Evolutionary conservation across 371 early-diverging fungal species (phyloP).

Genomic region (Smittium culicis): DNA sequence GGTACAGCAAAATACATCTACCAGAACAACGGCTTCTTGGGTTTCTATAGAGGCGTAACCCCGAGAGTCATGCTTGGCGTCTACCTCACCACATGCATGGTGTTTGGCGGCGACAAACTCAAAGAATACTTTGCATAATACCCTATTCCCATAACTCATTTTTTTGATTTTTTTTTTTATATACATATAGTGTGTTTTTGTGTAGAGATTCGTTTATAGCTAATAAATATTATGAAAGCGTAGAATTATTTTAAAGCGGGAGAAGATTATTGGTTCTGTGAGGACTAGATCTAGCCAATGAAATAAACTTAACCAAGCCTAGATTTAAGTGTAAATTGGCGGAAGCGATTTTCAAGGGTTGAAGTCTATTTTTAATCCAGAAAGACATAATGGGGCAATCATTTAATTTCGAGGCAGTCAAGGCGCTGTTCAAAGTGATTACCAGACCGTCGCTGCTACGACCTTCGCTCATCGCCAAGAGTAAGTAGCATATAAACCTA

Average conservation of each 20-base stretch:
- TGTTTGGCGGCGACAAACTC: slow-evolving; percentile 69
- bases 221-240: too few relatives aligned
- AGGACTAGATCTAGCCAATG: too few relatives aligned
- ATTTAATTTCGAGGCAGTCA: slow-evolving; percentile 51
- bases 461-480: slow-evolving; percentile 59
- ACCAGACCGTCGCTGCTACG: slow-evolving; percentile 50
- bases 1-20: slow-evolving; percentile 80
- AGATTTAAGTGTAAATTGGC: too few relatives aligned
- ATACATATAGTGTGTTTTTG: too few relatives aligned
- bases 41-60: slow-evolving; percentile 89
- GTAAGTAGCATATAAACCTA: slow-evolving; percentile 26
- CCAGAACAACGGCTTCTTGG: slow-evolving; percentile 67
- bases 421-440: slow-evolving; percentile 40
- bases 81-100: slow-evolving; percentile 95
- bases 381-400: slow-evolving; percentile 81
- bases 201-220: too few relatives aligned
- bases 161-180: too few relatives aligned
- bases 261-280: too few relatives aligned
- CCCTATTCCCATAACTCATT: too few relatives aligned
- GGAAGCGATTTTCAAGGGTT: too few relatives aligned
- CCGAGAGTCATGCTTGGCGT: slow-evolving; percentile 82
- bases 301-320: too few relatives aligned
- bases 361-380: too few relatives aligned
- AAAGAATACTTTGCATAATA: slow-evolving; percentile 38
- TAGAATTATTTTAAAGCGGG: too few relatives aligned